Base-by-base conservation (phyloP, 352 stramenopile species). In the Halophytophthora polymorphica region DNA sequence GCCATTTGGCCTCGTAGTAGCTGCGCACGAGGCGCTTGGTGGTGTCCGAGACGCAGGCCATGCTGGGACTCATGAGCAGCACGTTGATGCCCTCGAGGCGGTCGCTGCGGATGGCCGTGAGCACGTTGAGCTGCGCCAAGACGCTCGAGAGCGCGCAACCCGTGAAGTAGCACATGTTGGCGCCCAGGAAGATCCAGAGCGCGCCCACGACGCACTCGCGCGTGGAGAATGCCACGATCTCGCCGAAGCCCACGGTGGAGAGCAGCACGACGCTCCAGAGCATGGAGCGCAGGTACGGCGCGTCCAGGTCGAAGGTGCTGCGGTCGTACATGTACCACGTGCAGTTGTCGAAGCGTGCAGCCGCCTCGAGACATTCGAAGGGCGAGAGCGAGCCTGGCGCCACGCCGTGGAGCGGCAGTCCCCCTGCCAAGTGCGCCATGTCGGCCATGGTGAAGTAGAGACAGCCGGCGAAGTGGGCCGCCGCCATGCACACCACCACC, bases 1-100 rank as follows among this genome's bases (percentile, higher is more conserved):
- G 80, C 79, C 79, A 90, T 55, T 86, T 90, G 17, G 73, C 80
- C 45, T 81, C 64, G 46, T 86, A 90, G 41, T 85, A 88, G 17
- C 64, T 76, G 3, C 79, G 73, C 11, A 90, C 53, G 36, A 65
- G 69, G 10, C 60, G 64, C 19, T 85, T 86, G 6, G 73, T 83
- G 12, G 47, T n/a, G 12, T 81, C 70, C 0, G 71, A 68, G 3
- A 88, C 66, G 2, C 60, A 68, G 0, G 56, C 23, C 49, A 79
- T 74, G 19, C 53, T 64, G n/a, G 53, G 48, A 38, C 58, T 63
- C 44, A 79, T 69, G 5, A 90, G 56, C 1, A 76, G 56, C 10
- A 84, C 58, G 38, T 90, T 90, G 35, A 88, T 81, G 17, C 73
- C 63, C 38, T 83, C 76, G n/a, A 77, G 61, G 8, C 71, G 73